Base-by-base conservation (phyloP, 2,329 filamentous ascomycete species). In the Fusarium sterilihyphosum region DNA sequence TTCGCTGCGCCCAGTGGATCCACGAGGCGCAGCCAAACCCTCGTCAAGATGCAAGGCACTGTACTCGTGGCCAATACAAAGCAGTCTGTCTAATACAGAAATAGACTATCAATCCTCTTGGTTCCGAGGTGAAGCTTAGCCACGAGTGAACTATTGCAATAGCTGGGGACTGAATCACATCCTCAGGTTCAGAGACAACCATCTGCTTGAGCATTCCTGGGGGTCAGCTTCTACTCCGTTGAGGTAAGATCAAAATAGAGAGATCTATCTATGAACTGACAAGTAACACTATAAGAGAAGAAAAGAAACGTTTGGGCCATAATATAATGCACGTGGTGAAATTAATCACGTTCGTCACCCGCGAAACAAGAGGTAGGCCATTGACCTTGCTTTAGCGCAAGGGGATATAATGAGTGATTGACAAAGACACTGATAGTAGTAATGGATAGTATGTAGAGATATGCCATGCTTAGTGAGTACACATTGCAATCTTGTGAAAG, bases 221-320 rank as follows among this genome's bases (percentile, higher is more conserved):
- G 7, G 26, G 5, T 0, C 6, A 7, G 4, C 10, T 17, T 6
- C 8, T 12, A n/a, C 10, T 7, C 20, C 10, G 3, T 29, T 29
- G 18, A 11, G 24, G 8, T 14, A 11, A 29, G 7, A 7, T 22
- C 0, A 22, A 22, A 29, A 20, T 20, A 8, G 12, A 47, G 8
- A 29, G 1, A 26, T 7, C 9, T 20, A 47, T 47, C 24, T 47
- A 6, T 14, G 18, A 14, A 35, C 33, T 35, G 33, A 17, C 33
- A 35, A 35, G 14, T 0, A 35, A 8, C 33, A 35, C 3, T 35
- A 1, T 3, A 17, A 35, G 33, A 35, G 33, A 8, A 37, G 35
- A 37, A 20, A 38, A 38, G 6, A 29, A 35, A 17, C 16, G 3
- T 8, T 29, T 4, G 22, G 44, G 44, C 13, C 2, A 8, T 13